Conservation (phyloP, 2,329 filamentous ascomycete genomes). For the Bretziella fagacearum region DNA sequence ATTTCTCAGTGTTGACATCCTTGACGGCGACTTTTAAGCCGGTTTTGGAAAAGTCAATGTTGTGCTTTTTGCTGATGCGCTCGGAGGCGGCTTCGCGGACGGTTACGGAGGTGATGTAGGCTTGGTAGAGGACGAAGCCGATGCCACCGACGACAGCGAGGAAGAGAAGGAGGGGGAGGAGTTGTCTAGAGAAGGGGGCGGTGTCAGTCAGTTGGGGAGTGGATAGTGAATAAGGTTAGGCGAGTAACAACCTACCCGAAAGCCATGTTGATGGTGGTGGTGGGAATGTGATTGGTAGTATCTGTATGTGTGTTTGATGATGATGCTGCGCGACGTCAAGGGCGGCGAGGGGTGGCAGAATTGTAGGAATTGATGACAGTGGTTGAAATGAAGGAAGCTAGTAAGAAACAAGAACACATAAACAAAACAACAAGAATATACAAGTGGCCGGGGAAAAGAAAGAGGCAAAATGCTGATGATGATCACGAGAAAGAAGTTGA, state of each 20-base stretch:
- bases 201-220: background rate
- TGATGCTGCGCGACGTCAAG: too few relatives aligned
- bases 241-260: background rate
- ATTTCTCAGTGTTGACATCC: conserved; percentile 49
- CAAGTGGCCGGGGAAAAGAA: too few relatives aligned
- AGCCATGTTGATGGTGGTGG: background rate
- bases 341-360: too few relatives aligned
- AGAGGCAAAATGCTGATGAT: too few relatives aligned
- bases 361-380: too few relatives aligned
- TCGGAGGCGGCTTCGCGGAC: conserved; percentile 48
- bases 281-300: background rate
- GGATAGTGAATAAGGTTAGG: background rate
- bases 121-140: conserved; percentile 53
- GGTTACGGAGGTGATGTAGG: conserved; percentile 51
- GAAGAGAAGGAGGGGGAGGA: conserved; percentile 51
- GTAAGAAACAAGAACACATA: too few relatives aligned
- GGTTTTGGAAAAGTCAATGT: conserved; percentile 59
- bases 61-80: conserved; percentile 53
- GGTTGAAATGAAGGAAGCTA: too few relatives aligned
- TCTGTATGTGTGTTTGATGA: background rate
- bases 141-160: conserved; percentile 38
- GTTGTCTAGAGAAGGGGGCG: conserved; percentile 27
- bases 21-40: conserved; percentile 56
- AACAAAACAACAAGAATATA: too few relatives aligned
- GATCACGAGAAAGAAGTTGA: too few relatives aligned